These are phyloP conservation scores for Sclerotinia minor DNA, from an alignment of 2,329 filamentous ascomycete species.

Conservation along the genomic window DNA sequence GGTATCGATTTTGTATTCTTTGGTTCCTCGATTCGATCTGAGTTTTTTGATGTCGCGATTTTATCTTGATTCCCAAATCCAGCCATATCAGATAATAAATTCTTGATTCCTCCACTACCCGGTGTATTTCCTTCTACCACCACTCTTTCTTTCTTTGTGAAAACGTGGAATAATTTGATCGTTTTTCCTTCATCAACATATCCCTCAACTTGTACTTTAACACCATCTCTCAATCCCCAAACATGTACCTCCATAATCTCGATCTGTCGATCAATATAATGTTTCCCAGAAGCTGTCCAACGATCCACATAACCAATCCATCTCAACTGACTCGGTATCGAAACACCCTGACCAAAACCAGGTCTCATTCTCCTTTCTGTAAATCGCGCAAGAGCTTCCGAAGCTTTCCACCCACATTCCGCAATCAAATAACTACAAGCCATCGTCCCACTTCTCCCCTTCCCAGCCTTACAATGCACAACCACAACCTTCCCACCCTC, in stretches of 20 bases:
- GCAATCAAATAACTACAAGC: conserved; percentile 88
- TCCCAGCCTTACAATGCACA: conserved; percentile 96
- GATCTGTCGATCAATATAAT: conserved; percentile 77
- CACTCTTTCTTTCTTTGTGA: conserved; percentile 69
- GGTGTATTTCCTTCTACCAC: conserved; percentile 61
- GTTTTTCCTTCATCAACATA: conserved; percentile 86
- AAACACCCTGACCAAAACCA: conserved; percentile 84
- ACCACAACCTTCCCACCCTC: conserved; percentile 66
- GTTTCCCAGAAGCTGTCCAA: conserved; percentile 74
- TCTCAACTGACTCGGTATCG: conserved; percentile 86
- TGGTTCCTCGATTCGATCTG: conserved; percentile 26
- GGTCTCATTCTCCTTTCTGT: conserved; percentile 87
- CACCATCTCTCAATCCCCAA: conserved; percentile 84
- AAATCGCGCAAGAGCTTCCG: conserved; percentile 65
- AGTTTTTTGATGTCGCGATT: conserved; percentile 27
- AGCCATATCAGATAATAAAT: conserved; percentile 57
- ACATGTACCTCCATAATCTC: conserved; percentile 88
- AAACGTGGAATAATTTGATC: conserved; percentile 82
- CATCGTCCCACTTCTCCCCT: conserved; percentile 86
- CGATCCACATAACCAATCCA: conserved; percentile 87
- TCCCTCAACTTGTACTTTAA: conserved; percentile 83
- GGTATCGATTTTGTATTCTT: background rate
- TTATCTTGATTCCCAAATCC: conserved; percentile 39
- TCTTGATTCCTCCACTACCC: conserved; percentile 50
- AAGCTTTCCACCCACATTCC: conserved; percentile 70